Evolutionary conservation across 2,329 filamentous ascomycete species (phyloP).

Genomic region (Fusarium tupiense): DNA sequence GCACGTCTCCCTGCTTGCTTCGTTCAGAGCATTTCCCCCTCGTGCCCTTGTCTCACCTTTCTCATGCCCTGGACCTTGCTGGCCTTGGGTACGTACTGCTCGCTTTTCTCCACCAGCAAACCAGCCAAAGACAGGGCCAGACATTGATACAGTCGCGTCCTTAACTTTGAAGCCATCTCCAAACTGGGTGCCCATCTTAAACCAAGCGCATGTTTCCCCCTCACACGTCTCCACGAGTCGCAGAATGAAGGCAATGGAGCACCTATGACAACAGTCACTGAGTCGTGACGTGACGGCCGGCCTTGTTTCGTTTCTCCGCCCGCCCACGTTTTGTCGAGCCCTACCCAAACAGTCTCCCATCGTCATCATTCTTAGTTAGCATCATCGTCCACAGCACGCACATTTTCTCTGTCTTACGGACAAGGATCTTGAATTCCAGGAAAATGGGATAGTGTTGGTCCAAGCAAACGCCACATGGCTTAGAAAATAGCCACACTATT

Average conservation of each 20-base stretch:
- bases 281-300: slow-evolving; percentile 18
- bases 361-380: slow-evolving; percentile 17
- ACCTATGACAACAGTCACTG: slow-evolving; percentile 15
- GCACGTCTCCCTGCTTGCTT: slow-evolving; percentile 33
- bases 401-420: slow-evolving; percentile 17
- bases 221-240: slow-evolving; percentile 25
- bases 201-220: slow-evolving; percentile 17
- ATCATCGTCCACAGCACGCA: slow-evolving; percentile 4
- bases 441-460: slow-evolving; percentile 11
- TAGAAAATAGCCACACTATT: slow-evolving; percentile 19
- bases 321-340: background rate
- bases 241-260: slow-evolving; percentile 2
- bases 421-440: slow-evolving; percentile 28
- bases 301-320: slow-evolving; percentile 20
- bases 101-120: slow-evolving; percentile 37
- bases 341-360: background rate
- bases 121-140: slow-evolving; percentile 41
- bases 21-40: slow-evolving; percentile 30
- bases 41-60: slow-evolving; percentile 38
- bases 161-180: slow-evolving; percentile 41
- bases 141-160: slow-evolving; percentile 38
- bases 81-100: slow-evolving; percentile 16
- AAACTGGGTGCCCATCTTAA: slow-evolving; percentile 31
- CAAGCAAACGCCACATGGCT: slow-evolving; percentile 35
- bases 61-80: slow-evolving; percentile 27